Evolutionary conservation across 2,329 filamentous ascomycete genomes (phyloP), one percentile per base, ranked within the genome.

Genomic region (Emergomyces pasteurianus): DNA sequence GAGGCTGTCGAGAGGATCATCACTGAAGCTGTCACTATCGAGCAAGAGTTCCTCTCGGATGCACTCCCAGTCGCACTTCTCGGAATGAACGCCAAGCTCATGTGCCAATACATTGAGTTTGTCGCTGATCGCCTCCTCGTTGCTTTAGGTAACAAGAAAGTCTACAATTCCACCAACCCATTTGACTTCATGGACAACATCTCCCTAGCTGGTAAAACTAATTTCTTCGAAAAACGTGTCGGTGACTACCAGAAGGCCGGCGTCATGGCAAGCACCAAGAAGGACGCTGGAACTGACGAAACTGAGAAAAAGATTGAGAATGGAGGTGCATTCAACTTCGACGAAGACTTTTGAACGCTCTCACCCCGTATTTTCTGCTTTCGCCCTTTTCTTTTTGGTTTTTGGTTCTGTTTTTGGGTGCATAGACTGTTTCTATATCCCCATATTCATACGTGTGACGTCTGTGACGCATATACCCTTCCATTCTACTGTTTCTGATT

Each of bases 141-240:
- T 62, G 87, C 94, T 38, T 88, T 99, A 54, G 94, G 94, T 71
- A 96, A 96, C 78, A 84, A 89, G 70, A 97, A 96, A 83, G 82
- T 89, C 70, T 99, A 95, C 85, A 89, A 94, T 73, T 81, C 88
- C 31, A 84, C 87, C 75, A 99, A 99, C 81, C 94, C 94, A 74
- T 99, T 99, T 75, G 94, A 99, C 83, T 99, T 99, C 78, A 99
- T 99, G 94, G 94, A 99, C 84, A 96, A 96, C 80, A 99, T 99
- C 78, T 97, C 94, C 26, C 84, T 99, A 12, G 90, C 91, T 58
- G 94, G 94, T 78, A 99, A 99, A 89, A 99, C 94, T 75, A 99
- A 99, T 86, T 99, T 99, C 85, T 99, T 99, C 76, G 94, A 99
- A 88, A 99, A 99, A 89, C 90, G 94, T 70, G 94, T 99, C 61